Percentiles rank a stretch among this genome's conserved stretches.
These are phyloP conservation scores for Stephanodiscus triporus DNA, from an alignment of 108 stramenopile species.

Conservation along the genomic window DNA sequence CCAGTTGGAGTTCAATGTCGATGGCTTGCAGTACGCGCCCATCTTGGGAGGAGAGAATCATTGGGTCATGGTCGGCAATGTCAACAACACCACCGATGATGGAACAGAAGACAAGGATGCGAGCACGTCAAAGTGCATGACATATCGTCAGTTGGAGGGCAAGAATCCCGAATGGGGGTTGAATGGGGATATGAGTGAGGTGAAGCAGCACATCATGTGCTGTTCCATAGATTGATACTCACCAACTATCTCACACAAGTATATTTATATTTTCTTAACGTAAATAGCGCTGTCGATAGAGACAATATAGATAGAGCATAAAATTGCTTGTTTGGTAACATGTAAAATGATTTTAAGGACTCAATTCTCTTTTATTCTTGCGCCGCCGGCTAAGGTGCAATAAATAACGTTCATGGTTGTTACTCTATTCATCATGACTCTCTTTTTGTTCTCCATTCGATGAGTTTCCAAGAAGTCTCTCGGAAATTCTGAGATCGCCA, in stretches of 20 bases:
- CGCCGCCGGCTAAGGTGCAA: neutral
- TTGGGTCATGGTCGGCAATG: conserved; percentile 11
- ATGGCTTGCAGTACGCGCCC: conserved; percentile 8
- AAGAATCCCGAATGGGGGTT: conserved; percentile 11
- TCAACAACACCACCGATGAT: neutral
- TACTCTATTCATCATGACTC: too few species aligned
- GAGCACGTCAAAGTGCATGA: conserved; percentile 1
- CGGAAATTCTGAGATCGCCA: too few species aligned
- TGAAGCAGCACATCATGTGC: conserved; percentile 12
- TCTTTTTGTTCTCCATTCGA: too few species aligned
- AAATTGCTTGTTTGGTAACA: too few species aligned
- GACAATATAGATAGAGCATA: too few species aligned
- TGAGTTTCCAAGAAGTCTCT: too few species aligned
- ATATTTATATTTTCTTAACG: too few species aligned
- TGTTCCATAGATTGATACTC: conserved; percentile 1
- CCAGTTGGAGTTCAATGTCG: neutral
- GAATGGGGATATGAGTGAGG: conserved; percentile 6
- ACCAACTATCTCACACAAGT: neutral
- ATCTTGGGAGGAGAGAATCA: conserved; percentile 5
- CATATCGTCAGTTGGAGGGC: conserved; percentile 8
- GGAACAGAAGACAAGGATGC: neutral
- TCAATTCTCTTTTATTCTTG: too few species aligned
- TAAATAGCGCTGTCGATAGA: too few species aligned
- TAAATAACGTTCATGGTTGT: too few species aligned
- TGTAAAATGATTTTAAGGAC: too few species aligned